Evolutionary conservation across 2,329 filamentous ascomycete species (phyloP).

Genomic region (Chlorencoelia australis): DNA sequence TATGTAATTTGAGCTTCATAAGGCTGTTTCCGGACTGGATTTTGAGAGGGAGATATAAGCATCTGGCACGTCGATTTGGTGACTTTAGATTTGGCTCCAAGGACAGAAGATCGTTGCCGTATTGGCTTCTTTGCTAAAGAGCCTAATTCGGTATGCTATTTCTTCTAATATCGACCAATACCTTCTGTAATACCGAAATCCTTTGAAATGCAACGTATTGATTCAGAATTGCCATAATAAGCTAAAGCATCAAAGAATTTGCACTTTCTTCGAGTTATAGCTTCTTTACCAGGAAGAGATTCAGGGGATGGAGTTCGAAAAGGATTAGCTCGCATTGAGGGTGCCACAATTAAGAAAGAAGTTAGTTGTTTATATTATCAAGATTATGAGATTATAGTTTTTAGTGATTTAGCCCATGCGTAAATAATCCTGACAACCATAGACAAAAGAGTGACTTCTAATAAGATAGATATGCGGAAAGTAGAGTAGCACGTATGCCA

Average conservation of each 20-base stretch:
- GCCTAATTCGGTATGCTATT: neutral
- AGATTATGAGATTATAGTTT: too few relatives aligned
- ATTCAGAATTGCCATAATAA: neutral
- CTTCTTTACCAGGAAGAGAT: slow-evolving; percentile 1
- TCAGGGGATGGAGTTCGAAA: slow-evolving; percentile 3
- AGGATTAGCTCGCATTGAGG: neutral
- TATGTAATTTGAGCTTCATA: neutral
- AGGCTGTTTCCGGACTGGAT: too few relatives aligned
- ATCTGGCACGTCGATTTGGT: too few relatives aligned
- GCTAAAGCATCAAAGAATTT: too few relatives aligned
- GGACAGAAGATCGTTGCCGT: neutral
- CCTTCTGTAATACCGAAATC: neutral
- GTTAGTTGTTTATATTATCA: slow-evolving; percentile 1
- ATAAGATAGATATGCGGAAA: too few relatives aligned
- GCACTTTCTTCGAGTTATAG: slow-evolving; percentile 3
- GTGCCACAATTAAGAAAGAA: slow-evolving; percentile 3
- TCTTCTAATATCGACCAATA: neutral
- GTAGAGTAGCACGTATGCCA: too few relatives aligned
- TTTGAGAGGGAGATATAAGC: neutral
- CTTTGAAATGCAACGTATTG: neutral
- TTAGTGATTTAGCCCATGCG: too few relatives aligned
- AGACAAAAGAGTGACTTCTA: too few relatives aligned
- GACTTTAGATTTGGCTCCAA: neutral
- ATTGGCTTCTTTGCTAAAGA: neutral
- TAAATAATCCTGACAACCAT: too few relatives aligned